Evolutionary conservation across 2,329 filamentous ascomycete genomes (phyloP).

Genomic region (Fusarium verticillioides): DNA sequence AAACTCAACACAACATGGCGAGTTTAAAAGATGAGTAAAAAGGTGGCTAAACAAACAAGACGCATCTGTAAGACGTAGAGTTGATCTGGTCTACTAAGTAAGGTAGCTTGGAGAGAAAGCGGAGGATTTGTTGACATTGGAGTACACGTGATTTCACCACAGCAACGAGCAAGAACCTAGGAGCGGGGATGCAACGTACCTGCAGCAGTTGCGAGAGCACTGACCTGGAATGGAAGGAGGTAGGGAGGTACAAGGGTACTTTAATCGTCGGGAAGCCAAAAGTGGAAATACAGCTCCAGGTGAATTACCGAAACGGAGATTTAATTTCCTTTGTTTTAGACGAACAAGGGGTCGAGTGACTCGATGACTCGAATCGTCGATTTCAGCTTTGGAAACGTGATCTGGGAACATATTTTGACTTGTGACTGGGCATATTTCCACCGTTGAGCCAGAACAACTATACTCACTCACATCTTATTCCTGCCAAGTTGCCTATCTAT

Average conservation of each 20-base stretch:
- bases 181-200: slow-evolving; percentile 36
- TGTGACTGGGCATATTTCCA: not conserved
- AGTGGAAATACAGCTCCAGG: slow-evolving; percentile 22
- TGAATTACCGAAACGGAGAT: slow-evolving; percentile 21
- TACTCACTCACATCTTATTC: not conserved
- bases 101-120: slow-evolving; percentile 1
- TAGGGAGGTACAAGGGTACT: slow-evolving; percentile 26
- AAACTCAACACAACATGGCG: slow-evolving; percentile 18
- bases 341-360: not conserved
- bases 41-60: slow-evolving; percentile 32
- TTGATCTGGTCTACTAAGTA: not conserved
- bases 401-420: not conserved
- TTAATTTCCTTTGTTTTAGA: slow-evolving; percentile 32
- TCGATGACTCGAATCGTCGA: slow-evolving; percentile 15
- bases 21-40: not conserved
- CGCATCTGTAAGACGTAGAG: slow-evolving; percentile 8
- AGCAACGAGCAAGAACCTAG: slow-evolving; percentile 41
- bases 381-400: not conserved
- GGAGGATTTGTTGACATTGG: slow-evolving; percentile 43
- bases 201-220: slow-evolving; percentile 36
- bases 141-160: slow-evolving; percentile 50
- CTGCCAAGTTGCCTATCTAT: slow-evolving; percentile 1
- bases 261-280: slow-evolving; percentile 15
- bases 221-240: slow-evolving; percentile 31
- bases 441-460: not conserved